phyloP scores from a whole-genome alignment of 1,284 basidiomycete species.

The Thelephora terrestris region DNA sequence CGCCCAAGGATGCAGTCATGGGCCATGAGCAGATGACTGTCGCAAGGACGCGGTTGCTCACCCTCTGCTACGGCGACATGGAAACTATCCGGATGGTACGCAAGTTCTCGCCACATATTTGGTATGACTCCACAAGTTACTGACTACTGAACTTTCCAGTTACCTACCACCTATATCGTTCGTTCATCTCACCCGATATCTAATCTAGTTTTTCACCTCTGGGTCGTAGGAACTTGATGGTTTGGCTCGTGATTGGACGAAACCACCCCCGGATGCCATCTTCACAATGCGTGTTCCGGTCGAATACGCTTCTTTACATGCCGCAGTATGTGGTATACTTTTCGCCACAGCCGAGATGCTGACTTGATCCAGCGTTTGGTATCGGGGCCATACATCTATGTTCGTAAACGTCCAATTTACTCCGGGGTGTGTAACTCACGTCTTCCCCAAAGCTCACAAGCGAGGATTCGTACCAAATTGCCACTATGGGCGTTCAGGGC shows the following conservation, averaged over 20 bases:
- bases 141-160: constrained; percentile 24
- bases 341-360: constrained; percentile 3
- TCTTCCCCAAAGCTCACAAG: constrained; percentile 51
- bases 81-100: constrained; percentile 68
- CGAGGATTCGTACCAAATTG: constrained; percentile 78
- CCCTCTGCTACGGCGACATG: constrained; percentile 73
- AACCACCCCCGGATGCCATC: constrained; percentile 63
- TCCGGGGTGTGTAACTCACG: not conserved
- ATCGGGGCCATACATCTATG: constrained; percentile 69
- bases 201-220: constrained; percentile 1
- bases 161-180: constrained; percentile 54
- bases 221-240: constrained; percentile 57
- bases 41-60: constrained; percentile 61
- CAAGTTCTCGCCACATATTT: constrained; percentile 8
- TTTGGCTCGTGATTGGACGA: constrained; percentile 72
- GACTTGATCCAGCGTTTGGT: constrained; percentile 47
- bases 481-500: constrained; percentile 65
- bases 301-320: constrained; percentile 73
- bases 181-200: not conserved
- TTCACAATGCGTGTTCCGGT: constrained; percentile 69
- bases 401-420: constrained; percentile 25
- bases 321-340: constrained; percentile 43
- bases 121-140: constrained; percentile 4
- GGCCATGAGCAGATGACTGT: constrained; percentile 52
- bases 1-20: constrained; percentile 45